Evolutionary conservation across 192 early-diverging fungal genomes (phyloP).

Genomic region (Rhizoclosmatium sp.): DNA sequence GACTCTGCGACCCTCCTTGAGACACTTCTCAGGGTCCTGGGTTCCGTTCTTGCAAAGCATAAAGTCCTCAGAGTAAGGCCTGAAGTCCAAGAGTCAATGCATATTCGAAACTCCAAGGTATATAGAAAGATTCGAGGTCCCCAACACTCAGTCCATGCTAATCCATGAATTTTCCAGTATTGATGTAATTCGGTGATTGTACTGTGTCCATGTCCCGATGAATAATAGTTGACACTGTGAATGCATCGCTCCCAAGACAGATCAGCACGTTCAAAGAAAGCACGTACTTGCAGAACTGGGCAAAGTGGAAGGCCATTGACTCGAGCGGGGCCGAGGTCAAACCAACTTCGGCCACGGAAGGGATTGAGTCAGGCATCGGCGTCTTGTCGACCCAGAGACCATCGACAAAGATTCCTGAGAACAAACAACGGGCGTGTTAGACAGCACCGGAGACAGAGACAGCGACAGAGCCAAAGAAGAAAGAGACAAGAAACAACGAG

Average conservation of each 20-base stretch:
- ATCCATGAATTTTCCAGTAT: too few species aligned
- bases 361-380: slow-evolving; percentile 73
- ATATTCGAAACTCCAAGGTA: not conserved
- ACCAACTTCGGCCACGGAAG: slow-evolving; percentile 88
- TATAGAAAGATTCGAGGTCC: not conserved
- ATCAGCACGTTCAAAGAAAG: not conserved
- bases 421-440: not conserved
- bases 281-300: slow-evolving; percentile 80
- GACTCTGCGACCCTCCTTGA: slow-evolving; percentile 94
- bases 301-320: slow-evolving; percentile 93
- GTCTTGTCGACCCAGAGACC: slow-evolving; percentile 85
- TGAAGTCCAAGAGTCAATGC: not conserved
- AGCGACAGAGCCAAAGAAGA: not conserved
- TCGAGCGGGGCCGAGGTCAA: slow-evolving; percentile 88
- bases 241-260: not conserved
- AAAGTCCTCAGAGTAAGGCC: slow-evolving; percentile 88
- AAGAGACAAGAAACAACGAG: not conserved
- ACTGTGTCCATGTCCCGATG: too few species aligned
- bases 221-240: too few species aligned
- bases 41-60: slow-evolving; percentile 96
- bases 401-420: slow-evolving; percentile 57
- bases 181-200: too few species aligned
- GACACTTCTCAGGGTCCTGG: slow-evolving; percentile 87
- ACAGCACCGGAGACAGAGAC: too few species aligned
- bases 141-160: not conserved